These are phyloP conservation scores for Rutstroemia sp. DNA, from an alignment of 2,329 filamentous ascomycete genomes.

Conservation along the genomic window DNA sequence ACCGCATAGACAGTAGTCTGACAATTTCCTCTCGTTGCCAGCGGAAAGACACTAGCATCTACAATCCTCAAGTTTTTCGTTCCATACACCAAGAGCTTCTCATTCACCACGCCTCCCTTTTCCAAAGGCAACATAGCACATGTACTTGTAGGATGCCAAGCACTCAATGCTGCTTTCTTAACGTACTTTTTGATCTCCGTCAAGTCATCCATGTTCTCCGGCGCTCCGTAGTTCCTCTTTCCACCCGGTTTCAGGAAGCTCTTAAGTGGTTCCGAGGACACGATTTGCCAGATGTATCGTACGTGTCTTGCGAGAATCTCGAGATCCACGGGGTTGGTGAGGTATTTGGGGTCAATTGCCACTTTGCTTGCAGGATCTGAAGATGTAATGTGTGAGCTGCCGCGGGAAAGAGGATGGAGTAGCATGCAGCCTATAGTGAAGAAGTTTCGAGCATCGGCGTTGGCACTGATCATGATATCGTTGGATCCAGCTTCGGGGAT, in stretches of 20 bases:
- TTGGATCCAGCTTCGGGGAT: background rate
- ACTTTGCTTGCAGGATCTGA: conserved; percentile 22
- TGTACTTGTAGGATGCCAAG: conserved; percentile 13
- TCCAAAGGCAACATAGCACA: conserved; percentile 15
- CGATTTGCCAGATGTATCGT: conserved; percentile 29
- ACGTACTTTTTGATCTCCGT: background rate
- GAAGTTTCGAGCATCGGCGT: conserved; percentile 36
- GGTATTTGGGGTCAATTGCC: conserved; percentile 35
- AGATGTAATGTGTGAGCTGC: conserved; percentile 34
- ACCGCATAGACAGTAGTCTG: conserved; percentile 14
- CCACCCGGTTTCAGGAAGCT: conserved; percentile 26
- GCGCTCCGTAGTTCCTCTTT: background rate
- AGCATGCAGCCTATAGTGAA: conserved; percentile 43
- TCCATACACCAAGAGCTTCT: conserved; percentile 15
- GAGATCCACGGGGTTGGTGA: conserved; percentile 36
- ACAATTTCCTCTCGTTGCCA: conserved; percentile 12
- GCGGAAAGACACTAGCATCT: conserved; percentile 19
- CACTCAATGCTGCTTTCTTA: background rate
- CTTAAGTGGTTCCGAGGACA: conserved; percentile 25
- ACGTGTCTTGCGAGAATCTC: conserved; percentile 33
- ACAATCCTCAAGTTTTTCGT: conserved; percentile 12
- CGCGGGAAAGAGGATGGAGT: conserved; percentile 35
- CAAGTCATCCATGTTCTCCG: background rate
- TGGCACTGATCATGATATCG: background rate
- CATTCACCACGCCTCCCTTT: conserved; percentile 15